Percentiles rank a stretch among this genome's conserved stretches.
Evolutionary conservation across 345 rosid species (phyloP).

Genomic region (Psidium guajava): DNA sequence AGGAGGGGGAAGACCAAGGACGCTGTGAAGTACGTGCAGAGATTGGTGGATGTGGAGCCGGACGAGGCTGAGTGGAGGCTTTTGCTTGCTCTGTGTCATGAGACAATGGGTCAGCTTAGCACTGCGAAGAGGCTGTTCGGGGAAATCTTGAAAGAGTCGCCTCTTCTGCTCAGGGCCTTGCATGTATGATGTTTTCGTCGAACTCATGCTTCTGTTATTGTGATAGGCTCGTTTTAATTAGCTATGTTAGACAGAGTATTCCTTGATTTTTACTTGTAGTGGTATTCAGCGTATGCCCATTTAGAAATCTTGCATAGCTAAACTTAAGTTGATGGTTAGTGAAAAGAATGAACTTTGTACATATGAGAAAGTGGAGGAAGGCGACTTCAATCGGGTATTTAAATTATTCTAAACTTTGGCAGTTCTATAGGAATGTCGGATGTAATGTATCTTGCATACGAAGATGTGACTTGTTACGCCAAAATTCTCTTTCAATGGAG

Average conservation of each 20-base stretch:
- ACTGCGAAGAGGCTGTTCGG: constrained; percentile 53
- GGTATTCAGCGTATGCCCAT: not conserved
- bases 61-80: constrained; percentile 87
- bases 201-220: not conserved
- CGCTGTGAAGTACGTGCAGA: constrained; percentile 57
- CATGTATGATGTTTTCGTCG: constrained; percentile 40
- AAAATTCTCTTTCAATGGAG: not conserved
- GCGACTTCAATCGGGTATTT: not conserved
- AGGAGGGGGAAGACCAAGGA: constrained; percentile 57
- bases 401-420: not conserved
- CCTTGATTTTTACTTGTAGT: not conserved
- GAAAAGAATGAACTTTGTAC: not conserved
- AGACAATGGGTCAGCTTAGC: constrained; percentile 58
- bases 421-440: not conserved
- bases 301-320: not conserved
- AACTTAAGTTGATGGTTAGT: not conserved
- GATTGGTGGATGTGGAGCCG: constrained; percentile 50
- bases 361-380: not conserved
- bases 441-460: not conserved
- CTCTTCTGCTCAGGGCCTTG: constrained; percentile 79
- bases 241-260: not conserved
- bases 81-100: constrained; percentile 75
- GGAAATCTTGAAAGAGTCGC: constrained; percentile 55
- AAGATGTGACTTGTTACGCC: not conserved
- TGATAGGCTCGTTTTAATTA: not conserved